A percentile compares a stretch with the other conserved stretches of the same genome.
Conservation (phyloP, 2,329 filamentous ascomycete species). For the Arthrocladium fulminans region DNA sequence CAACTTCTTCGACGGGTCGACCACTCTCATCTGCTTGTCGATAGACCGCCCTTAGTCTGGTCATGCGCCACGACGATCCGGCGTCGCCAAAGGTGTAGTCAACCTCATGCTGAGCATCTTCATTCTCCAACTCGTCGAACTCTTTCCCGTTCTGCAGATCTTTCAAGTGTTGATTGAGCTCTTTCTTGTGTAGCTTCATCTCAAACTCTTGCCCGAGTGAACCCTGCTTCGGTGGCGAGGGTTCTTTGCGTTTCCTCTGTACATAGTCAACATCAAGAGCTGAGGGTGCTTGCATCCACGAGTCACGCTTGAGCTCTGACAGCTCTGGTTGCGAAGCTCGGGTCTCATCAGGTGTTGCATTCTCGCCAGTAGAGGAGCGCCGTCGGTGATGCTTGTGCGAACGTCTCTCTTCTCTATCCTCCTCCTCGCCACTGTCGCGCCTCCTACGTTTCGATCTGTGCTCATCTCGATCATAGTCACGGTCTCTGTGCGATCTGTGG, state of each 20-base stretch:
- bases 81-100: slow-evolving; percentile 81
- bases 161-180: slow-evolving; percentile 66
- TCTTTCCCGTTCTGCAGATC: slow-evolving; percentile 49
- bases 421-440: slow-evolving; percentile 26
- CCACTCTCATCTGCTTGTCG: slow-evolving; percentile 65
- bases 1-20: slow-evolving; percentile 69
- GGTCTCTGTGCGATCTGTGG: slow-evolving; percentile 22
- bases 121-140: slow-evolving; percentile 36
- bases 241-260: slow-evolving; percentile 44
- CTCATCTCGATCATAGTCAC: slow-evolving; percentile 30
- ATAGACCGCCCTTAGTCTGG: slow-evolving; percentile 80
- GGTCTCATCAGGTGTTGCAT: slow-evolving; percentile 22
- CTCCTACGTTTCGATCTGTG: slow-evolving; percentile 36
- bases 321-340: slow-evolving; percentile 25
- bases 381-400: slow-evolving; percentile 20
- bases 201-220: slow-evolving; percentile 51
- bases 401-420: slow-evolving; percentile 2
- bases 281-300: slow-evolving; percentile 90
- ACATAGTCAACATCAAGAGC: slow-evolving; percentile 73
- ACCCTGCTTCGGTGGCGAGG: slow-evolving; percentile 32
- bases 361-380: slow-evolving; percentile 24
- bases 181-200: slow-evolving; percentile 65
- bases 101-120: slow-evolving; percentile 53
- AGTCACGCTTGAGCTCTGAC: slow-evolving; percentile 57
- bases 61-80: slow-evolving; percentile 94